phyloP scores from a whole-genome alignment of 306 rosid species.

The Pachyrhizus erosus region DNA sequence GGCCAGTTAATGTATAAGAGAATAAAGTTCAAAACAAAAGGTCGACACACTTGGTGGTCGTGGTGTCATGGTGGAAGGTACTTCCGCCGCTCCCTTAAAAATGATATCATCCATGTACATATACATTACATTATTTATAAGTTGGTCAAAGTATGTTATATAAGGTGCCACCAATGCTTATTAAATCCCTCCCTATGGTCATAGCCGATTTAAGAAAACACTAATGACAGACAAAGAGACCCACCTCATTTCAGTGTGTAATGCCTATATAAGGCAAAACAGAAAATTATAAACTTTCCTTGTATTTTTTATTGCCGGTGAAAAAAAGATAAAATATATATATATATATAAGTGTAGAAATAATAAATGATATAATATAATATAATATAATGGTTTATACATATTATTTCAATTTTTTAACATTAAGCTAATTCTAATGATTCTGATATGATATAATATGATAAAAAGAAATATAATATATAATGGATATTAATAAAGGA shows the following conservation, averaged over 20 bases:
- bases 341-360: no score
- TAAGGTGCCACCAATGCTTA: background rate
- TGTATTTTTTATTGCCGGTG: no score
- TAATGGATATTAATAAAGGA: no score
- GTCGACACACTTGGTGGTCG: constrained; percentile 5
- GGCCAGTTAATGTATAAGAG: background rate
- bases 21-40: background rate
- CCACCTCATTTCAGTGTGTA: background rate
- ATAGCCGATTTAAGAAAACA: background rate
- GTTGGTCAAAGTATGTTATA: constrained; percentile 22
- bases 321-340: no score
- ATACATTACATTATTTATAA: background rate
- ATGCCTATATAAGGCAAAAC: background rate
- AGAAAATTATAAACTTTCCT: background rate
- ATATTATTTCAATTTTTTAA: no score
- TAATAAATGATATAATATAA: no score
- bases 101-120: constrained; percentile 20
- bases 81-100: constrained; percentile 12
- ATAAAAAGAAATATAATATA: no score
- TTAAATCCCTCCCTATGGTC: background rate
- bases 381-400: no score
- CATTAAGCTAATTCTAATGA: no score
- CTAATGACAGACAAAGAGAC: background rate
- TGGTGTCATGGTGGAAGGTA: background rate
- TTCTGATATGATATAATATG: no score